Conservation (phyloP, 116 monocot genomes). For the Phalaenopsis hybrid region DNA sequence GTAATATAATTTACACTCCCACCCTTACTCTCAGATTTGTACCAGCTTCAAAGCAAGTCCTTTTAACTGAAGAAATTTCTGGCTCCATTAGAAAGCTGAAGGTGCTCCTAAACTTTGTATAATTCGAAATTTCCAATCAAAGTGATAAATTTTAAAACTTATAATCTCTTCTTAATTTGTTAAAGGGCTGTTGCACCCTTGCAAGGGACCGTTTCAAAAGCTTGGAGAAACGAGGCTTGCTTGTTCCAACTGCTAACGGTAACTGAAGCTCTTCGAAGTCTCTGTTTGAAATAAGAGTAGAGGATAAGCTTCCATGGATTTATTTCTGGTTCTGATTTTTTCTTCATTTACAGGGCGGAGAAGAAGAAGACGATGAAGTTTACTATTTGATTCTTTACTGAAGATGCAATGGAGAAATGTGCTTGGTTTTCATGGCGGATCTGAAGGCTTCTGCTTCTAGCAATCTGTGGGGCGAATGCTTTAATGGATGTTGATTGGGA, state of each 20-base stretch:
- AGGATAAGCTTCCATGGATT: not conserved
- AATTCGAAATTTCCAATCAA: not conserved
- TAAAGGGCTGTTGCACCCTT: conserved; percentile 80
- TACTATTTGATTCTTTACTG: not conserved
- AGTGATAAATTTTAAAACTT: not conserved
- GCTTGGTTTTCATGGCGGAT: not conserved
- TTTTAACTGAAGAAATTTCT: conserved; percentile 86
- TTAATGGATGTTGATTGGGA: not conserved
- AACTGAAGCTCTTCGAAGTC: not conserved
- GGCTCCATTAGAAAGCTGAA: conserved; percentile 89
- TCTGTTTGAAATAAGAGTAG: not conserved
- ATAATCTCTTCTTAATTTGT: conserved; percentile 1
- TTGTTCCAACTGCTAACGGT: conserved; percentile 56
- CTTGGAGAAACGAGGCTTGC: conserved; percentile 73
- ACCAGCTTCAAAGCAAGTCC: conserved; percentile 77
- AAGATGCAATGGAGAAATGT: not conserved
- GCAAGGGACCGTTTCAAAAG: conserved; percentile 83
- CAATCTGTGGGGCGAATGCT: not conserved
- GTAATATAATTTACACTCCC: not conserved
- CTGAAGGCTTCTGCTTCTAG: not conserved
- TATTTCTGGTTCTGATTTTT: not conserved
- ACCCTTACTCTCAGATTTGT: conserved; percentile 45
- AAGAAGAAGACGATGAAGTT: not conserved
- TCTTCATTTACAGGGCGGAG: not conserved
- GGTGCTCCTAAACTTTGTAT: conserved; percentile 20